A percentile compares a stretch with the other conserved stretches of the same genome.
Evolutionary conservation across 306 rosid genomes (phyloP).

Genomic region (Quercus rubra): DNA sequence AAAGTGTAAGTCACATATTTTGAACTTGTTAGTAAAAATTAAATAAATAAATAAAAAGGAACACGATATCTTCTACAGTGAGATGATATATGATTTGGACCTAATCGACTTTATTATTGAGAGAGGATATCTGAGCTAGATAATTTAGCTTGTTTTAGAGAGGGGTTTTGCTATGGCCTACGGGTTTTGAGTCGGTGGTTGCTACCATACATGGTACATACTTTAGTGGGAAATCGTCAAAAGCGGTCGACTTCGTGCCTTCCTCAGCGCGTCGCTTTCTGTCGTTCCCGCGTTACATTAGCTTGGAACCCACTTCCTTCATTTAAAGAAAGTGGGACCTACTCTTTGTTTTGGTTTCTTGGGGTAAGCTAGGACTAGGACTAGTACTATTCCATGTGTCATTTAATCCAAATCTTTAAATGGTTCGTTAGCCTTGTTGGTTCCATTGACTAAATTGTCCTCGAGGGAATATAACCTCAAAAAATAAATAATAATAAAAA

Average conservation of each 20-base stretch:
- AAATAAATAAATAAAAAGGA: too few species aligned
- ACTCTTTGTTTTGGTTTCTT: background rate
- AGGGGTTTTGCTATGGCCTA: background rate
- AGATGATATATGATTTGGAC: too few species aligned
- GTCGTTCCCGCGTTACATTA: conserved; percentile 23
- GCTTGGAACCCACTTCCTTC: conserved; percentile 1
- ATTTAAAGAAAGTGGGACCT: background rate
- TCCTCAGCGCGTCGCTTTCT: background rate
- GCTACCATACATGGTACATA: too few species aligned
- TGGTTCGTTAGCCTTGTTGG: background rate
- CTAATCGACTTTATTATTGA: too few species aligned
- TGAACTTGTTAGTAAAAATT: too few species aligned
- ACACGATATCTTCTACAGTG: too few species aligned
- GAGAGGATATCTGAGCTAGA: too few species aligned
- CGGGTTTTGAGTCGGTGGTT: background rate
- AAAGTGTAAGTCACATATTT: too few species aligned
- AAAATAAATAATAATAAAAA: too few species aligned
- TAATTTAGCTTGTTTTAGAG: too few species aligned
- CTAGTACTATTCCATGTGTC: background rate
- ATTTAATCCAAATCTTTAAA: background rate
- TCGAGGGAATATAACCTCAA: background rate
- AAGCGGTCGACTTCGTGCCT: background rate
- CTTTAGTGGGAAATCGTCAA: background rate
- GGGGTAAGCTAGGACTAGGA: background rate
- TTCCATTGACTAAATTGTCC: background rate